phyloP scores from a whole-genome alignment of 1,284 basidiomycete species.

The Ustilago hordei region DNA sequence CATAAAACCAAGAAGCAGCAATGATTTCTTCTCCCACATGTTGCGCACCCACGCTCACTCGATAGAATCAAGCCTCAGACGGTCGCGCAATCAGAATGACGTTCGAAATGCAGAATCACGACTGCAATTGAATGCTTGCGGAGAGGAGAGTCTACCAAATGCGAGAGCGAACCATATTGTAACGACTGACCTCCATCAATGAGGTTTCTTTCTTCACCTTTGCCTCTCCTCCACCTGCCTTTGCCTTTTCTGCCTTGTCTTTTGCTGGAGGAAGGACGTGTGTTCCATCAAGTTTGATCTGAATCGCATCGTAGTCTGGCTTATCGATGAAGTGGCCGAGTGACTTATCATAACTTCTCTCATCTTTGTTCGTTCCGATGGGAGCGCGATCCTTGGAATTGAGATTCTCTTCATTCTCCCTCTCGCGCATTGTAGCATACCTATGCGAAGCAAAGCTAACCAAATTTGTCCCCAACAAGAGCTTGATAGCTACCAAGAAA shows the following conservation, averaged over 20 bases:
- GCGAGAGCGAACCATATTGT: constrained; percentile 64
- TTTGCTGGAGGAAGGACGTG: constrained; percentile 26
- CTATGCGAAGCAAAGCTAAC: constrained; percentile 61
- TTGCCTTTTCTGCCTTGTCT: constrained; percentile 14
- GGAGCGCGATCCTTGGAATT: constrained; percentile 60
- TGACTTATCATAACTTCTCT: constrained; percentile 57
- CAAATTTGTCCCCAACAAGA: constrained; percentile 64
- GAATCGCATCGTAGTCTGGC: constrained; percentile 58
- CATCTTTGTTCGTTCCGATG: constrained; percentile 62
- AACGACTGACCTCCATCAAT: constrained; percentile 65
- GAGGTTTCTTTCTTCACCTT: constrained; percentile 40
- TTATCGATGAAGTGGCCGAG: constrained; percentile 53
- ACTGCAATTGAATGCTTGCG: neutral
- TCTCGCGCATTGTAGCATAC: constrained; percentile 58
- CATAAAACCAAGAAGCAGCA: constrained; percentile 23
- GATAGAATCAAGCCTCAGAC: neutral
- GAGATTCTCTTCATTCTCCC: constrained; percentile 64
- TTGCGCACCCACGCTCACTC: neutral
- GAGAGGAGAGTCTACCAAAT: constrained; percentile 51
- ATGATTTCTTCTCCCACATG: neutral
- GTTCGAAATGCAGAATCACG: neutral
- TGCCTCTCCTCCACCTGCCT: neutral
- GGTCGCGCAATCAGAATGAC: neutral
- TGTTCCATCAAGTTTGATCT: constrained; percentile 57
- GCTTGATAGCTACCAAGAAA: constrained; percentile 64